phyloP scores from a whole-genome alignment of 2,329 filamentous ascomycete genomes.

The Chaetomiaceae sp. region DNA sequence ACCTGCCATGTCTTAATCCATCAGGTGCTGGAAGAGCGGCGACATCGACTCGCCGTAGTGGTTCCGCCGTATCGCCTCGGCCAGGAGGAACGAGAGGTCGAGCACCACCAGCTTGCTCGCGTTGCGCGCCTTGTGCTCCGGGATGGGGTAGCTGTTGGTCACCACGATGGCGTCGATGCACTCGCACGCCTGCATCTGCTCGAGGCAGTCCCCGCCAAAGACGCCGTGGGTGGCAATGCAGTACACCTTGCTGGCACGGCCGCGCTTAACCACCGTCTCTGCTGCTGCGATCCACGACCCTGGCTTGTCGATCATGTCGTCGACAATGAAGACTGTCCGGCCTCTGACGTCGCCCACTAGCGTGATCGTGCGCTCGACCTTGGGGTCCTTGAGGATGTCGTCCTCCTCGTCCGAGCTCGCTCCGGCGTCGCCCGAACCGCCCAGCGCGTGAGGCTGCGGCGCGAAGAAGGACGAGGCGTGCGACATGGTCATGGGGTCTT shows the following conservation, averaged over 20 bases:
- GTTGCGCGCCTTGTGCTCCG: slow-evolving; percentile 63
- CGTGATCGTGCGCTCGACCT: slow-evolving; percentile 90
- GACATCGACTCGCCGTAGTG: slow-evolving; percentile 88
- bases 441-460: slow-evolving; percentile 65
- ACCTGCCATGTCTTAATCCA: slow-evolving; percentile 42
- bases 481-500: slow-evolving; percentile 78
- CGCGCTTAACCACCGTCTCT: slow-evolving; percentile 92
- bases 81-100: slow-evolving; percentile 80
- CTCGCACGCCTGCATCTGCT: slow-evolving; percentile 85
- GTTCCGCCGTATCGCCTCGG: slow-evolving; percentile 91
- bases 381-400: slow-evolving; percentile 73
- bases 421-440: slow-evolving; percentile 79
- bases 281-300: slow-evolving; percentile 96
- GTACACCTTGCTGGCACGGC: slow-evolving; percentile 87
- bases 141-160: slow-evolving; percentile 95
- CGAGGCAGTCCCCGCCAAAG: slow-evolving; percentile 83
- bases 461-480: slow-evolving; percentile 77
- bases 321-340: slow-evolving; percentile 86
- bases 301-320: slow-evolving; percentile 98
- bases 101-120: slow-evolving; percentile 83
- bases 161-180: slow-evolving; percentile 93
- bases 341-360: slow-evolving; percentile 92
- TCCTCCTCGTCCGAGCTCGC: slow-evolving; percentile 89
- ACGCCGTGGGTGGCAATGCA: slow-evolving; percentile 96
- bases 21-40: slow-evolving; percentile 63